phyloP scores from a whole-genome alignment of 352 stramenopile genomes.

The Globisporangium iwayamae region DNA sequence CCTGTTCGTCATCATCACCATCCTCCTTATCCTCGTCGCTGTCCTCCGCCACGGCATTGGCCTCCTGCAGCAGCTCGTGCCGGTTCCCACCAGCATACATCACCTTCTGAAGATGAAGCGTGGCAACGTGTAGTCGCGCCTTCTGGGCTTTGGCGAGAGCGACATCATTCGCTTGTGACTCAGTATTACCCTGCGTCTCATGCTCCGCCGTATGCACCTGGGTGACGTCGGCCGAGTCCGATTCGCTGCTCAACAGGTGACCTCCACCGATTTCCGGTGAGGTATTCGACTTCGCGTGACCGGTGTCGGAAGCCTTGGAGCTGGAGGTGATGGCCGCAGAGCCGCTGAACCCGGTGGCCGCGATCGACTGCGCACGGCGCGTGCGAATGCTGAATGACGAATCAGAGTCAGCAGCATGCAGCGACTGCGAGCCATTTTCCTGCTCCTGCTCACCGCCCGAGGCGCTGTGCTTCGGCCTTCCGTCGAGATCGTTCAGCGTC shows the following conservation, averaged over 20 bases:
- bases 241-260: not conserved
- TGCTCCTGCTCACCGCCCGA: not conserved
- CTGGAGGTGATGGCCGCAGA: not conserved
- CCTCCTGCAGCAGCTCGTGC: constrained; percentile 13
- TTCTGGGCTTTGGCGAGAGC: not conserved
- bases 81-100: not conserved
- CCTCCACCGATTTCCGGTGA: not conserved
- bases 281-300: not conserved
- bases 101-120: constrained; percentile 8
- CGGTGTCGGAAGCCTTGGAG: not conserved
- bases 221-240: not conserved
- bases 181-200: not conserved
- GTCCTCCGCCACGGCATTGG: constrained; percentile 13
- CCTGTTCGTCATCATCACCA: not conserved
- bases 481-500: constrained; percentile 24
- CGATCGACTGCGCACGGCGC: constrained; percentile 13
- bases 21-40: not conserved
- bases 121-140: not conserved
- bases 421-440: not conserved
- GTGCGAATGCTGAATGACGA: constrained; percentile 5
- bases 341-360: not conserved
- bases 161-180: not conserved
- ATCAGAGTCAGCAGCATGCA: not conserved
- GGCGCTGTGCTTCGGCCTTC: constrained; percentile 2
- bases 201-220: not conserved